Evolutionary conservation across 179 eudicot genomes (phyloP).

Genomic region (Camellia oleifera): DNA sequence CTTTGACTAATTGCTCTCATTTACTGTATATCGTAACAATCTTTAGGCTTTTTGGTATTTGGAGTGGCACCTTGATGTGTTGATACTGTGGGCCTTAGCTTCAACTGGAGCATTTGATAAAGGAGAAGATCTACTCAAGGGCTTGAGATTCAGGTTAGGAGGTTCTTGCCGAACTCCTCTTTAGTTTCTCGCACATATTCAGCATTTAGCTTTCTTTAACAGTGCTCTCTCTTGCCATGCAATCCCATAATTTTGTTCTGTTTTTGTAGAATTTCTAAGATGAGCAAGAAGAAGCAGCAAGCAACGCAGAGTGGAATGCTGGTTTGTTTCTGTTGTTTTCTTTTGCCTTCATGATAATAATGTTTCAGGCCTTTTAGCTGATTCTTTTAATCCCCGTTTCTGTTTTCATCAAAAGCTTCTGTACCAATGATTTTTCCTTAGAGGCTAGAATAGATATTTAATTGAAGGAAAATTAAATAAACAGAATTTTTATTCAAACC

Average conservation of each 20-base stretch:
- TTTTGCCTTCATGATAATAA: not conserved
- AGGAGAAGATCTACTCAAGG: conserved; percentile 61
- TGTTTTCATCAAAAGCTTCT: not conserved
- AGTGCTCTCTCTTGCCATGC: not conserved
- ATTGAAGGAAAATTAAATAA: too few relatives aligned
- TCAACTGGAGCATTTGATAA: conserved; percentile 37
- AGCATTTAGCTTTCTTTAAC: not conserved
- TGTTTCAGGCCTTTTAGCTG: not conserved
- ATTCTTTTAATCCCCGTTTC: not conserved
- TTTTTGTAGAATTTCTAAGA: conserved; percentile 53
- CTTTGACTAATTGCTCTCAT: not conserved
- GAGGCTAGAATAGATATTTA: not conserved
- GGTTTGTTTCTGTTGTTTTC: conserved; percentile 45
- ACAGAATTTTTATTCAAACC: too few relatives aligned
- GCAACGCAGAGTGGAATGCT: conserved; percentile 54
- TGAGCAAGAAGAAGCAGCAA: conserved; percentile 63
- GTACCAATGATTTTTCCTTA: not conserved
- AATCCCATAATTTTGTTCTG: not conserved
- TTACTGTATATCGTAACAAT: not conserved
- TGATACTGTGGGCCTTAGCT: conserved; percentile 72
- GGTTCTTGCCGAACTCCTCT: not conserved
- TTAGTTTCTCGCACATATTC: not conserved
- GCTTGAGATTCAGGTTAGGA: conserved; percentile 55
- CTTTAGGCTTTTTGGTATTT: conserved; percentile 56
- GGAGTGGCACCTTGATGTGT: conserved; percentile 86